phyloP scores from a whole-genome alignment of 2,329 filamentous ascomycete species.

The Diplodia sapinea region DNA sequence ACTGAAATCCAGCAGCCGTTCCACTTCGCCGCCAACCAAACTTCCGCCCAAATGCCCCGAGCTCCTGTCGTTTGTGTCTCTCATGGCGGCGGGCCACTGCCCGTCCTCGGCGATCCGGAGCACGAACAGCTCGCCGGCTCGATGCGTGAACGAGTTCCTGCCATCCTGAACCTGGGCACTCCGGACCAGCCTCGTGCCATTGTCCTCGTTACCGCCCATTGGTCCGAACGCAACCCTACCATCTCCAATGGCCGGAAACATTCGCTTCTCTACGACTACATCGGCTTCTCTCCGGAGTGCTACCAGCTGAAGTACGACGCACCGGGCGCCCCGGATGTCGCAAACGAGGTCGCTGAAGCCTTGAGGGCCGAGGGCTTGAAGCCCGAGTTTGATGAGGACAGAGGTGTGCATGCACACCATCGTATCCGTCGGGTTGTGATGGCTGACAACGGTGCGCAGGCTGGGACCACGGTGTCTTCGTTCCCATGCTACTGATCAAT shows the following conservation, averaged over 20 bases:
- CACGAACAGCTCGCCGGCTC: conserved; percentile 60
- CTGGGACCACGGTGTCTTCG: conserved; percentile 68
- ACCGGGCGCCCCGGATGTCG: conserved; percentile 61
- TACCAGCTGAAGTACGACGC: conserved; percentile 65
- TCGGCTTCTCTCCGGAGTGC: conserved; percentile 62
- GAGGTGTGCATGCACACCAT: conserved; percentile 38
- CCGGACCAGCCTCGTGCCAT: conserved; percentile 59
- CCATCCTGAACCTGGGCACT: conserved; percentile 62
- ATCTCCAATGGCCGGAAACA: conserved; percentile 59
- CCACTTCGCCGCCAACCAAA: conserved; percentile 23
- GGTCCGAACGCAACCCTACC: conserved; percentile 57
- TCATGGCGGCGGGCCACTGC: conserved; percentile 60
- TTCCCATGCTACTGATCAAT: conserved; percentile 62
- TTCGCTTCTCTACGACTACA: conserved; percentile 63
- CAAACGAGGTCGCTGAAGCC: conserved; percentile 55
- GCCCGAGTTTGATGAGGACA: conserved; percentile 40
- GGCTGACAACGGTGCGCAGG: conserved; percentile 38
- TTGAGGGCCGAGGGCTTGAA: conserved; percentile 56
- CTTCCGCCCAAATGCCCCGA: conserved; percentile 35
- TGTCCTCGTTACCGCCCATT: conserved; percentile 65
- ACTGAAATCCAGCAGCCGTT: conserved; percentile 20
- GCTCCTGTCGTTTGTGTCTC: conserved; percentile 49
- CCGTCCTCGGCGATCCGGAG: conserved; percentile 61
- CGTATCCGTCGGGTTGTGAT: neutral
- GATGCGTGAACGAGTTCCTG: conserved; percentile 60